These are phyloP conservation scores for Tetracentron sinense DNA, from an alignment of 164 flowering plant species.

Conservation along the genomic window DNA sequence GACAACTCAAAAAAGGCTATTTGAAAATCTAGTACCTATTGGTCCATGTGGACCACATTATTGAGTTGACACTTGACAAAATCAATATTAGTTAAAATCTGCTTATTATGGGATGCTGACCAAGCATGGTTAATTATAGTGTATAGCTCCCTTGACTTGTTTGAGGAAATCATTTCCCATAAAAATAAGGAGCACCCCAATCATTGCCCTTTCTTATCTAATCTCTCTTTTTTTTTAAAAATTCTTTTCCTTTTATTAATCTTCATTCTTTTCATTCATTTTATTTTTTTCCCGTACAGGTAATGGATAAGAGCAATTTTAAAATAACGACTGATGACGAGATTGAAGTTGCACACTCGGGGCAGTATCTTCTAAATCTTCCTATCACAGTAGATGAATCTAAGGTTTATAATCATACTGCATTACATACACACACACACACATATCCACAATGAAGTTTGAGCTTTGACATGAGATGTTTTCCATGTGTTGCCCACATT, in stretches of 20 bases:
- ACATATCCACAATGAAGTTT: background rate
- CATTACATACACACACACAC: background rate
- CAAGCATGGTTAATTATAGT: too few relatives aligned
- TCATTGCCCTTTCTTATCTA: too few relatives aligned
- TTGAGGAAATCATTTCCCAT: too few relatives aligned
- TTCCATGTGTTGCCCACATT: background rate
- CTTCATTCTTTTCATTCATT: background rate
- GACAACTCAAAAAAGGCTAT: too few relatives aligned
- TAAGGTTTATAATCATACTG: constrained; percentile 47
- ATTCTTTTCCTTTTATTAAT: background rate
- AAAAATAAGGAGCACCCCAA: too few relatives aligned
- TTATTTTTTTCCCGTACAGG: constrained; percentile 32
- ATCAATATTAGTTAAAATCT: too few relatives aligned
- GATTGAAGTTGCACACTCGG: constrained; percentile 76
- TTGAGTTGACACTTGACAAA: too few relatives aligned
- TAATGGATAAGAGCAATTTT: constrained; percentile 90
- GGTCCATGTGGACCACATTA: too few relatives aligned
- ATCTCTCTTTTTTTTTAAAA: background rate
- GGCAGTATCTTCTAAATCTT: constrained; percentile 92
- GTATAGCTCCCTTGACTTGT: too few relatives aligned
- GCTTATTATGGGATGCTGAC: too few relatives aligned
- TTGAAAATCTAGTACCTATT: too few relatives aligned
- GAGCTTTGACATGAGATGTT: constrained; percentile 8
- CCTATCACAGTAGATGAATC: constrained; percentile 86
- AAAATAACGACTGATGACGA: constrained; percentile 72